Evolutionary conservation across 768 basidiomycete genomes (phyloP), one percentile per base, ranked within the genome.

Genomic region (Lentinula raphanica): DNA sequence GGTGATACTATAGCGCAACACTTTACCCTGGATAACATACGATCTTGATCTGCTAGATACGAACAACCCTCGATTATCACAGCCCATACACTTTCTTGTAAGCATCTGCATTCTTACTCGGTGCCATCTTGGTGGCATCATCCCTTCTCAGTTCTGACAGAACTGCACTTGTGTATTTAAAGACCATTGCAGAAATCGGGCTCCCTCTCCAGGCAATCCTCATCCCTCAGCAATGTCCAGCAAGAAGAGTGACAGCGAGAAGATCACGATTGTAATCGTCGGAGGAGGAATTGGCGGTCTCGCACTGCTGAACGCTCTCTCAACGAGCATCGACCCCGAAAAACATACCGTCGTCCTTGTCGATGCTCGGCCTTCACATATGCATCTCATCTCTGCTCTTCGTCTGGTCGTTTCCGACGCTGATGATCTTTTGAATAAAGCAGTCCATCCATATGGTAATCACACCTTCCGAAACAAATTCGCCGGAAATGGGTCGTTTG

Each of bases 251-350:
- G 36, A 36, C 23, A 38, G 12, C 21, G 15, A 15, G 29, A 40
- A 53, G 39, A 38, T 15, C 8, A 23, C n/a, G 7, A 62, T 75
- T 61, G 73, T 87, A 31, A 71, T 87, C 60, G 70, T 86, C 51
- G 83, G 85, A 42, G 87, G 82, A 28, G 87, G 83, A 50, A 72
- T 69, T n/a, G 77, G 76, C 1, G 86, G 87, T 12, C 68, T 72
- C 28, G 61, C 72, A 9, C 61, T 79, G 50, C 78, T 77, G 1
- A 75, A 76, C 27, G 66, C 65, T 2, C 82, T 89, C 58, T 79
- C 83, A 3, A 76, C 74, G 44, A 28, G 58, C 15, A 76, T 88
- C 60, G 74, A 83, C 66, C 57, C 76, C 0, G 65, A 71, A 8
- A 74, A 74, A 36, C 77, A 80, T 68, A 75, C 76, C 59, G 65